A percentile compares a stretch with the other conserved stretches of the same genome.
Conservation (phyloP, 345 rosid species). For the Raphanus raphanistrum region DNA sequence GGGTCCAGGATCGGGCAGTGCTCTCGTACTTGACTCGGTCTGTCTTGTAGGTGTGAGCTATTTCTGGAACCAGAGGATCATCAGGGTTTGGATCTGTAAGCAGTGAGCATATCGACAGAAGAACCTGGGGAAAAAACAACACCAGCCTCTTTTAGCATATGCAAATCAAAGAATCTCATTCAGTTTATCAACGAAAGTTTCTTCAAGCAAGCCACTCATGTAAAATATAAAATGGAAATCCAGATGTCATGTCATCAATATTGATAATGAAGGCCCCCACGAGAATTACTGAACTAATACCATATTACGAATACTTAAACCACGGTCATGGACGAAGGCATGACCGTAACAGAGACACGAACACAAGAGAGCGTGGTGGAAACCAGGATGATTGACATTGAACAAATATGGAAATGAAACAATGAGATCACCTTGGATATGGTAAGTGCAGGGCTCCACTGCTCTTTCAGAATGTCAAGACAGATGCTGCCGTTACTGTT, state of each 20-base stretch:
- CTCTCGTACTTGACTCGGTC: conserved; percentile 66
- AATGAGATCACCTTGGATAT: conserved; percentile 55
- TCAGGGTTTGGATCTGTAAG: conserved; percentile 75
- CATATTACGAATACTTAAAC: too few species aligned
- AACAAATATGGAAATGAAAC: neutral
- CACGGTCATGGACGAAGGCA: neutral
- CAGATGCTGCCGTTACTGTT: conserved; percentile 77
- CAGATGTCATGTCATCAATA: neutral
- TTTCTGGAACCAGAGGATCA: conserved; percentile 72
- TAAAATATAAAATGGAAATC: neutral
- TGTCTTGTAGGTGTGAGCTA: conserved; percentile 67
- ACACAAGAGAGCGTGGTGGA: neutral
- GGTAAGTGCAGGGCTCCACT: conserved; percentile 78
- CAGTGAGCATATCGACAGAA: conserved; percentile 68
- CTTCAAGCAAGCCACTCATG: conserved; percentile 9
- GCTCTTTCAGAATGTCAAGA: conserved; percentile 73
- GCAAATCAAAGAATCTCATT: neutral
- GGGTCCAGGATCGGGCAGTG: conserved; percentile 70
- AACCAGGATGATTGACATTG: neutral
- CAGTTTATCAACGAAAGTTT: neutral
- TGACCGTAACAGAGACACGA: neutral
- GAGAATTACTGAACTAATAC: too few species aligned
- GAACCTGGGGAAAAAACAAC: conserved; percentile 44
- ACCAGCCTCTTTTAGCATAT: conserved; percentile 1
- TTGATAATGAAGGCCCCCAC: neutral